A percentile compares a stretch with the other conserved stretches of the same genome.
phyloP scores from a whole-genome alignment of 73 alveolate species.

The Diophrys appendiculata region DNA sequence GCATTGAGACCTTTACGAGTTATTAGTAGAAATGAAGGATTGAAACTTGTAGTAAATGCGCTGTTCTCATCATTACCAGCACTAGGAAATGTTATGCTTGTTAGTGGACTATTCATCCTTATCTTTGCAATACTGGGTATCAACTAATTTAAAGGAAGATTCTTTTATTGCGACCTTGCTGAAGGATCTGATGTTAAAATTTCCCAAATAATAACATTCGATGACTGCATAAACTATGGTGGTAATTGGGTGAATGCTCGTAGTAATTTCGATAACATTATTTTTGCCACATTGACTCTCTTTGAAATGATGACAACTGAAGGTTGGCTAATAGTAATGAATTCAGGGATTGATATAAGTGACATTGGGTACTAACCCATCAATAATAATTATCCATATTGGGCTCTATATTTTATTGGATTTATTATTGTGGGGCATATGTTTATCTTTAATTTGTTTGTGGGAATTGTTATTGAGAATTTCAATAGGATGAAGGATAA shows the following conservation, averaged over 20 bases:
- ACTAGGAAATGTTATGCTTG: constrained; percentile 26
- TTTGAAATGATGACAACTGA: constrained; percentile 48
- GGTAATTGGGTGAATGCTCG: constrained; percentile 65
- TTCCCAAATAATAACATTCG: not conserved
- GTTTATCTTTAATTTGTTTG: constrained; percentile 29
- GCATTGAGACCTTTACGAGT: constrained; percentile 24
- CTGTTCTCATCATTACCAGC: constrained; percentile 25
- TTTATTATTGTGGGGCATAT: constrained; percentile 19
- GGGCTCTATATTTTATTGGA: constrained; percentile 9
- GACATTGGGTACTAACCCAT: constrained; percentile 28
- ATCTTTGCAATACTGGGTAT: constrained; percentile 43
- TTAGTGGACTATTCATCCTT: constrained; percentile 16
- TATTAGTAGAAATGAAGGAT: constrained; percentile 12
- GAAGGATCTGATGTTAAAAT: not conserved
- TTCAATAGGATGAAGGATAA: constrained; percentile 42
- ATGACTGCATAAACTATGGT: constrained; percentile 49
- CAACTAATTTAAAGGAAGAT: constrained; percentile 30
- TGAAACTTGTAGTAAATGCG: constrained; percentile 33
- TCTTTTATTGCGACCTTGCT: constrained; percentile 21
- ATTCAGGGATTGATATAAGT: constrained; percentile 28
- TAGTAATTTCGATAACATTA: constrained; percentile 59
- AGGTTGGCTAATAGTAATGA: constrained; percentile 34
- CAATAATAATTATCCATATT: not conserved
- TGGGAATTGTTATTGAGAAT: constrained; percentile 19
- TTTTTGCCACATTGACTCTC: constrained; percentile 35